Evolutionary conservation across 176 grass and related monocot genomes (phyloP).

Genomic region (Olyra latifolia): DNA sequence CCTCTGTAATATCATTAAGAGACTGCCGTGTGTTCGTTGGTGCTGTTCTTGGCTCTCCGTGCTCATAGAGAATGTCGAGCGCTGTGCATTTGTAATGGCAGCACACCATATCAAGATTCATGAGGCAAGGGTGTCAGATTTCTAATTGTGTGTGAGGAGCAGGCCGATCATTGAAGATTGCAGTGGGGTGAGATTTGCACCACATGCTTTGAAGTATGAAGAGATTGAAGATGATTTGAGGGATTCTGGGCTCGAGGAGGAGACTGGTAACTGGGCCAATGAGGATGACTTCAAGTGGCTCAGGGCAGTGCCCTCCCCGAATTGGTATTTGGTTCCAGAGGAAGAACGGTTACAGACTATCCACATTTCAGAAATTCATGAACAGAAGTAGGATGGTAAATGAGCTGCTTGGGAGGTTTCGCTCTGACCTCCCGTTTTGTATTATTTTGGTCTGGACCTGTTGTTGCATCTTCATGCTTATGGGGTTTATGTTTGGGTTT

Average conservation of each 20-base stretch:
- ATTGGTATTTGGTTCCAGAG: constrained; percentile 74
- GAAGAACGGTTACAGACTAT: constrained; percentile 49
- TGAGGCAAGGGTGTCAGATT: constrained; percentile 60
- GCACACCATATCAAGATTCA: constrained; percentile 93
- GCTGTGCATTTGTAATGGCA: constrained; percentile 67
- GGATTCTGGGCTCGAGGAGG: constrained; percentile 61
- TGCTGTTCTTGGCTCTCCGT: constrained; percentile 73
- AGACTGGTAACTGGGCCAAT: constrained; percentile 80
- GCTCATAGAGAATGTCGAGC: constrained; percentile 70
- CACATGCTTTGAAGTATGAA: constrained; percentile 60
- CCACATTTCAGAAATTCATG: constrained; percentile 53
- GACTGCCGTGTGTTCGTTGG: constrained; percentile 71
- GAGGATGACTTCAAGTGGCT: constrained; percentile 98
- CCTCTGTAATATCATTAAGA: too few relatives aligned
- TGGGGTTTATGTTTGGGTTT: neutral
- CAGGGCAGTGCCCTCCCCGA: constrained; percentile 78
- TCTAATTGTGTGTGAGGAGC: constrained; percentile 81
- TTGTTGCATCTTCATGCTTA: neutral
- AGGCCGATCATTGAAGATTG: constrained; percentile 89
- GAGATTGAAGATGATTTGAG: constrained; percentile 68
- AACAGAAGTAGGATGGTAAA: neutral
- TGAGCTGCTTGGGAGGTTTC: constrained; percentile 4
- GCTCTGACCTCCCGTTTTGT: neutral
- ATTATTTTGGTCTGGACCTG: neutral
- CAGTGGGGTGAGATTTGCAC: constrained; percentile 76